A percentile compares a stretch with the other conserved stretches of the same genome.
Conservation (phyloP, 257 asterid species). For the Nicotiana noctiflora region DNA sequence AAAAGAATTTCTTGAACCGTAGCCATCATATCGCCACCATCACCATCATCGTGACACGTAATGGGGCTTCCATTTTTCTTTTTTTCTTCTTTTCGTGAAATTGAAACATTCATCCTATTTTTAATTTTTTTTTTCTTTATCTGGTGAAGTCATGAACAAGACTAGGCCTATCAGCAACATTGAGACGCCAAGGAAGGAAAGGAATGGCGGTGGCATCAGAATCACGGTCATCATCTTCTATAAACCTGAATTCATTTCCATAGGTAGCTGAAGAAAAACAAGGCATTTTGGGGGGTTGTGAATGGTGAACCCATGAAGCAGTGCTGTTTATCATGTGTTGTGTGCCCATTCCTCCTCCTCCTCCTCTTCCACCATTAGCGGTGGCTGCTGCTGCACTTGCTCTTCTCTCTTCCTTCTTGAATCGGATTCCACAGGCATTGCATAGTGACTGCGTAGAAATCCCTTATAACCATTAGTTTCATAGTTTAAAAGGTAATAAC, state of each 20-base stretch:
- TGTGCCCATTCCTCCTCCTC: conserved; percentile 22
- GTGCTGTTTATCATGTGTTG: conserved; percentile 39
- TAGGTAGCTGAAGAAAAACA: conserved; percentile 26
- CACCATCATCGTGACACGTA: conserved; percentile 6
- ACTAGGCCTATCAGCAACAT: conserved; percentile 59
- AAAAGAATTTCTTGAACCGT: conserved; percentile 34
- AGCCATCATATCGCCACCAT: conserved; percentile 17
- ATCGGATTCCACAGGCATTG: conserved; percentile 96
- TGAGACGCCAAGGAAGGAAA: conserved; percentile 72
- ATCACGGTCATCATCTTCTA: conserved; percentile 48
- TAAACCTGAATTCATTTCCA: conserved; percentile 53
- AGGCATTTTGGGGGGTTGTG: conserved; percentile 37
- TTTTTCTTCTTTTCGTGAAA: not conserved
- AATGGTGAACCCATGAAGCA: conserved; percentile 36
- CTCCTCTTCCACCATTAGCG: conserved; percentile 19
- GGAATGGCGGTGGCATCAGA: conserved; percentile 45
- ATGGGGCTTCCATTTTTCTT: not conserved
- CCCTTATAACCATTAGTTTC: not conserved
- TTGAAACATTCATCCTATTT: not conserved
- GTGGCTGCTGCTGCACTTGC: conserved; percentile 77
- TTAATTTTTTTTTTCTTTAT: conserved; percentile 10
- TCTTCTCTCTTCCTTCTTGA: conserved; percentile 93
- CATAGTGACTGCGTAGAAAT: conserved; percentile 68
- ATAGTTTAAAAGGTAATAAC: not conserved
- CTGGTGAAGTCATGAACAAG: conserved; percentile 70